A percentile compares a stretch with the other conserved stretches of the same genome.
These are phyloP conservation scores for Fusarium paranaense DNA, from an alignment of 2,329 filamentous ascomycete genomes.

Conservation along the genomic window DNA sequence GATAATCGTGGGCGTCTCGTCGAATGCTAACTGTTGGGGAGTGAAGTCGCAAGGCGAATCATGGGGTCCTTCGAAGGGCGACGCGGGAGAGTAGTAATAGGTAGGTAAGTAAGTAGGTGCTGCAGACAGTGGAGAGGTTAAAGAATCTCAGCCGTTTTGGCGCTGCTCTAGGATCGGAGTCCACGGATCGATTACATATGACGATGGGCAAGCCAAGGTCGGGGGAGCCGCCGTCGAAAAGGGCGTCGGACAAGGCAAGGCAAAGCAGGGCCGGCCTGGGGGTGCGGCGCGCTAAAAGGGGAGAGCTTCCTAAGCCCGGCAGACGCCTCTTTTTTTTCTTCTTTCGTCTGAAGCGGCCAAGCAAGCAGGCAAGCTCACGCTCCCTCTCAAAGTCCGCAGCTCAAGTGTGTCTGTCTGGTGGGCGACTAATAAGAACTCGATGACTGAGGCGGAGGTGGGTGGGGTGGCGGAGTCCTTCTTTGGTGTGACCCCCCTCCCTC, in stretches of 20 bases:
- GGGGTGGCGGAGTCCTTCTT: constrained; percentile 37
- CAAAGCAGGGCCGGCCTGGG: constrained; percentile 1
- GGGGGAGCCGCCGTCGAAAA: constrained; percentile 5
- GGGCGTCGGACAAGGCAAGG: background rate
- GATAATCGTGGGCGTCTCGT: background rate
- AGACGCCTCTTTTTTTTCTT: background rate
- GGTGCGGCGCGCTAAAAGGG: constrained; percentile 24
- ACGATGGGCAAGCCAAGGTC: constrained; percentile 28
- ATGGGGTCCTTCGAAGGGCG: background rate
- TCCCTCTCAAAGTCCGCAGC: constrained; percentile 9
- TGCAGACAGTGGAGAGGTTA: constrained; percentile 23
- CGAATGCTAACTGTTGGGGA: background rate
- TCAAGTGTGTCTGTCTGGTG: background rate
- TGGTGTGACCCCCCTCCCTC: constrained; percentile 26
- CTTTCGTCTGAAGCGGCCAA: background rate
- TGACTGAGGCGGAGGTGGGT: constrained; percentile 34
- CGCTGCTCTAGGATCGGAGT: constrained; percentile 35
- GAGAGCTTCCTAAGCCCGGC: constrained; percentile 19
- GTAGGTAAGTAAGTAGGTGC: background rate
- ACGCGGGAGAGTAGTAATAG: background rate
- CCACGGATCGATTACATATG: constrained; percentile 28
- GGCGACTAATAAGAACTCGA: constrained; percentile 20
- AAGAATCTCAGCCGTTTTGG: constrained; percentile 31
- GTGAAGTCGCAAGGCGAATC: constrained; percentile 6
- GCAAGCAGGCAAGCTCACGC: background rate